Percentiles rank a stretch among this genome's conserved stretches.
These are phyloP conservation scores for Aspergillus alliaceus DNA, from an alignment of 2,329 filamentous ascomycete genomes.

Conservation along the genomic window DNA sequence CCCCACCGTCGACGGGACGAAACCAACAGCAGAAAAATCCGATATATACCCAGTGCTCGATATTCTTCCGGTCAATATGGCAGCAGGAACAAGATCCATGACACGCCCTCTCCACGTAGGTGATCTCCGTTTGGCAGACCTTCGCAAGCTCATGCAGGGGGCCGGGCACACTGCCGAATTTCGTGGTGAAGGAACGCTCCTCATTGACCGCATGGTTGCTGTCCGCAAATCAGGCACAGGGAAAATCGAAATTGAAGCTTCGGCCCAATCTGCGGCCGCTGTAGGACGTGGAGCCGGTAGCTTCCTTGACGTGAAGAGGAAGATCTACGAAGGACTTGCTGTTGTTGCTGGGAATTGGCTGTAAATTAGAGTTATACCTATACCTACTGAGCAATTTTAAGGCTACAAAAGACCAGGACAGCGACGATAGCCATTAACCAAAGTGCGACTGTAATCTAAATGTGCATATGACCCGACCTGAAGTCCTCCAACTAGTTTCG, in stretches of 20 bases:
- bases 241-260: conserved; percentile 81
- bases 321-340: conserved; percentile 91
- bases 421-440: too few species aligned
- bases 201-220: conserved; percentile 84
- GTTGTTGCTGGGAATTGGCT: conserved; percentile 75
- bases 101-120: conserved; percentile 92
- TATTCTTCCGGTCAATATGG: conserved; percentile 60
- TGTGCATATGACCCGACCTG: background rate
- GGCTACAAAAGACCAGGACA: background rate
- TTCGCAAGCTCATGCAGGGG: conserved; percentile 78
- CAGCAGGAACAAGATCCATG: conserved; percentile 71
- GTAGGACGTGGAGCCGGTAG: conserved; percentile 59
- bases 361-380: conserved; percentile 4
- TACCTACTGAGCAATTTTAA: background rate
- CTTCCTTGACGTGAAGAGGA: conserved; percentile 83
- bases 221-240: conserved; percentile 87
- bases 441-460: too few species aligned
- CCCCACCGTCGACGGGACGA: conserved; percentile 18
- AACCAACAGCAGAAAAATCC: conserved; percentile 28
- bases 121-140: conserved; percentile 83
- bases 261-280: conserved; percentile 54
- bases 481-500: background rate
- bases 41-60: conserved; percentile 55
- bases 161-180: conserved; percentile 88
- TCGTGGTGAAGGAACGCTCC: conserved; percentile 83